These are phyloP conservation scores for Phytophthora palmivora DNA, from an alignment of 352 stramenopile genomes.

Conservation along the genomic window DNA sequence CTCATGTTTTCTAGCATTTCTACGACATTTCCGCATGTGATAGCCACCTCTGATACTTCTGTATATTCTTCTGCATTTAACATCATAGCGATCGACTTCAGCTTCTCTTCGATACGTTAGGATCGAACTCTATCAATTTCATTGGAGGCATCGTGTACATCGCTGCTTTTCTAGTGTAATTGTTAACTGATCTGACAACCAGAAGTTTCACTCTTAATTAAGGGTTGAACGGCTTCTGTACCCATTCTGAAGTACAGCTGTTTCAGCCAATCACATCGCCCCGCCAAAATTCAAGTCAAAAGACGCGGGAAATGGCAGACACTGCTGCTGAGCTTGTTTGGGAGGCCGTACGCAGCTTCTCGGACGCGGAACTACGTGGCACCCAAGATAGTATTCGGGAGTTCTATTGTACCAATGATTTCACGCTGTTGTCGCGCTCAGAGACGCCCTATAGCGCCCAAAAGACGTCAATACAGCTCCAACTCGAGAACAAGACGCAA, in stretches of 20 bases:
- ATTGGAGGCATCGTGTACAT: too few relatives aligned
- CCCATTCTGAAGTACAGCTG: not conserved
- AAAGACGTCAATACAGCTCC: slow-evolving; percentile 15
- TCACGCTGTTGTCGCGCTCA: not conserved
- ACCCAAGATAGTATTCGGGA: slow-evolving; percentile 12
- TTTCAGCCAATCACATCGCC: slow-evolving; percentile 16
- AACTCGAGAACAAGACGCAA: slow-evolving; percentile 19
- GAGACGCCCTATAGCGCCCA: not conserved
- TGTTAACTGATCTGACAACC: too few relatives aligned
- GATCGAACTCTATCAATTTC: too few relatives aligned
- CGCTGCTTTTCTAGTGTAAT: too few relatives aligned
- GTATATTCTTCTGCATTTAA: too few relatives aligned
- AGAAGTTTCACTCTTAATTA: too few relatives aligned
- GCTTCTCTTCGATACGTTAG: too few relatives aligned
- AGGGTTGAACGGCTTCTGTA: too few relatives aligned
- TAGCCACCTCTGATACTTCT: too few relatives aligned
- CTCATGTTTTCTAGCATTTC: too few relatives aligned
- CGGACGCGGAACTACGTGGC: slow-evolving; percentile 29
- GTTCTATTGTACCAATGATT: slow-evolving; percentile 5
- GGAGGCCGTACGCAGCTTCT: slow-evolving; percentile 36
- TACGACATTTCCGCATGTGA: too few relatives aligned
- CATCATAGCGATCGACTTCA: too few relatives aligned
- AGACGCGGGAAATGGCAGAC: slow-evolving; percentile 13
- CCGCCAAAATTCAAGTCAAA: slow-evolving; percentile 10
- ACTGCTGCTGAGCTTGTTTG: slow-evolving; percentile 34